A percentile compares a stretch with the other conserved stretches of the same genome.
These are phyloP conservation scores for Tetrahymena thermophila DNA, from an alignment of 73 alveolate genomes.

Conservation along the genomic window DNA sequence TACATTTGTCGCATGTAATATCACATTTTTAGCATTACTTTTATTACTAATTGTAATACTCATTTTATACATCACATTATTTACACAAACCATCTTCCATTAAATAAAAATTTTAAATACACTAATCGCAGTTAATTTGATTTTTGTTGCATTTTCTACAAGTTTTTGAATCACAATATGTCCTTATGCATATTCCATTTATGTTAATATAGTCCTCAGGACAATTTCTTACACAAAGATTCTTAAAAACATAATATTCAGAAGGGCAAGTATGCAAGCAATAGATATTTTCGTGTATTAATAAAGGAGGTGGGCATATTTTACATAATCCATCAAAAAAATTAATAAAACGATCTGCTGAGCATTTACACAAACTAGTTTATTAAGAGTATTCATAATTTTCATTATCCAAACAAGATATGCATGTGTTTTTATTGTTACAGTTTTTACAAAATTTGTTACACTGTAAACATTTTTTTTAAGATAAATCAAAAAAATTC, in stretches of 20 bases:
- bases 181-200: background rate
- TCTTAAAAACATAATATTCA: background rate
- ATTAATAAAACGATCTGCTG: background rate
- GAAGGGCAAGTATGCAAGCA: background rate
- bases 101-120: background rate
- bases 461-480: background rate
- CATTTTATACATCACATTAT: background rate
- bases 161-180: background rate
- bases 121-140: background rate
- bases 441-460: background rate
- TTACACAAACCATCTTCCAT: background rate
- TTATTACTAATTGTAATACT: background rate
- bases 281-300: background rate
- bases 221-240: background rate
- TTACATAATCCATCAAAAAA: background rate
- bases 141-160: background rate
- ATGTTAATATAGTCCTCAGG: background rate
- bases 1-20: background rate
- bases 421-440: background rate
- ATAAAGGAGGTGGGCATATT: background rate
- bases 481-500: background rate
- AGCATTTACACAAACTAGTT: background rate
- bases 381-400: background rate
- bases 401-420: background rate
- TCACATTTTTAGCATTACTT: background rate